Evolutionary conservation across 768 basidiomycete genomes (phyloP), one percentile per base, ranked within the genome.

Genomic region (Auriscalpium orientale): DNA sequence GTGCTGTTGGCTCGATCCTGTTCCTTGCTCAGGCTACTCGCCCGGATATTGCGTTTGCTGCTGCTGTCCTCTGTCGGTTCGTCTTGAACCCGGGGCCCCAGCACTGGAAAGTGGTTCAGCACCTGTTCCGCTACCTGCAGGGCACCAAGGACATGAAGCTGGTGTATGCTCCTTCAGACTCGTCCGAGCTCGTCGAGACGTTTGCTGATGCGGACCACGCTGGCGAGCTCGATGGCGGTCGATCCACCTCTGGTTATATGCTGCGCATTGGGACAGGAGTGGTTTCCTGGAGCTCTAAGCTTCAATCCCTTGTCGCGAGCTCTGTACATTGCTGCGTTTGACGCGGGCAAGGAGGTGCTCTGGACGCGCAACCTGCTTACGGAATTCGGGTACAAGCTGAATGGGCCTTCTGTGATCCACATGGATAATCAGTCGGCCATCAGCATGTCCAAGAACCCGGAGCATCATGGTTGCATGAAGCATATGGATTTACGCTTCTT

Each of bases 401-500:
- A 35, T 8, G 8, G 16, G 2, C 61, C 67, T 1, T 51, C 60
- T 1, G 49, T 54, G 0, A 38, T 72, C 1, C 59, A 43, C n/a
- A 34, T 47, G 5, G 71, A 74, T 62, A 74, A 72, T 55, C 62
- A 64, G 58, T 64, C 64, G 2, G 65, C 75, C 0, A 68, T 72
- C 47, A 48, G 49, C 5, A 49, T 73, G 20, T 44, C 66, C 1
- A 58, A 65, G 45, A 60, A 70, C 47, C 63, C 65, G 12, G 52
- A 56, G 10, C 65, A 63, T 54, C 72, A 75, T 53, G 54, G 61
- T 11, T 54, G 68, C 13, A 62, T 70, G 10, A 74, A 74, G 56
- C 72, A 76, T 59, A 74, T 76, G 57, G 66, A 70, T 43, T 66
- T 75, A 15, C 65, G 63, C 3, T 67, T 69, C 54, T 66, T 72